Base-by-base conservation (phyloP, 345 rosid species). In the Ceriops zippeliana region DNA sequence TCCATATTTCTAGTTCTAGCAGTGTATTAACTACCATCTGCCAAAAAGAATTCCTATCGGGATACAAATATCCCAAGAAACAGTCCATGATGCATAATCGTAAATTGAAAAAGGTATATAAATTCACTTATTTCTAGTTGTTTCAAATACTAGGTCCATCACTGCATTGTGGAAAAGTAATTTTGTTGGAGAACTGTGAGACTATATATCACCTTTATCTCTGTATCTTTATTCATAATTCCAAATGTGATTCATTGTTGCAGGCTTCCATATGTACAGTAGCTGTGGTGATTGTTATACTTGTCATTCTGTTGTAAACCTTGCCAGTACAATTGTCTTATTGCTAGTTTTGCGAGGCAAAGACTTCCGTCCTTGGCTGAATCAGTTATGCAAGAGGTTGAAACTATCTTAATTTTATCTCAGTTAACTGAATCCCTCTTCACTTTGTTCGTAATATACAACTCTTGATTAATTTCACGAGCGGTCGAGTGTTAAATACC, bases 241-340 rank as follows among this genome's bases (percentile, higher is more conserved):
- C 15, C 16, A 15, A 8, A 42, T 66, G 5, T 22, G 38, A 35
- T 27, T 59, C 60, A 57, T n/a, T 69, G 62, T 49, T 81, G 90
- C 90, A 95, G 99, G 96, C 99, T 73, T 68, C 85, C 77, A 62
- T 87, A 66, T 89, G 86, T 77, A 83, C 92, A 35, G 65, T 90
- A 51, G 92, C 80, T 52, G 80, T 75, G 62, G 76, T 81, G 71
- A 87, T 91, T 63, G 63, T 73, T 2, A 63, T 83, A 52, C 78
- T 63, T 17, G 80, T 88, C 52, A 67, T 87, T 24, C 62, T 88
- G 61, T 76, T 87, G 73, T 87, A 72, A 67, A 52, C 62, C 71
- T 20, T 73, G n/a, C 69, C 52, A 19, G 66, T 58, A 69, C 58
- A 35, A 7, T 20, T 62, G 21, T 26, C 58, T 21, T 31, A 22